Base-by-base conservation (phyloP, 2,329 filamentous ascomycete species). In the Botryotinia convoluta region DNA sequence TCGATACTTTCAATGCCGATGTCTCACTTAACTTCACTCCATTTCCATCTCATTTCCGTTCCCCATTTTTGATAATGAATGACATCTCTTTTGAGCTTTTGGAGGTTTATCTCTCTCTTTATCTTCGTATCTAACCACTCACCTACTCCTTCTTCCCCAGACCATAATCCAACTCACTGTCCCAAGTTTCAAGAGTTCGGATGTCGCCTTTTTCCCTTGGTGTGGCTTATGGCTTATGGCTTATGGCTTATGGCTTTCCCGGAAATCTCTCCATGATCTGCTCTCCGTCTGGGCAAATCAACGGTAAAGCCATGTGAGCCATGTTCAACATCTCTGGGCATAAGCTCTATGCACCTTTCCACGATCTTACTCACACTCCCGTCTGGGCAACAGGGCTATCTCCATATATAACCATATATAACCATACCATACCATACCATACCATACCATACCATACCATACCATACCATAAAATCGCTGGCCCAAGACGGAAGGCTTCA, bases 91-190 rank as follows among this genome's bases (percentile, higher is more conserved):
- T 69, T 7, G 44, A 57, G 16, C n/a, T 18, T 35, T 5, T 12
- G 14, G 4, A 18, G 4, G 2, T 16, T 32, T 3, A 32, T 45
- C n/a, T 45, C 18, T 42, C 29, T 45, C 62, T 35, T 18, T 39
- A 29, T 57, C 39, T 70, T 61, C 57, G 68, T 70, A 70, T 70
- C 68, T 48, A n/a, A 22, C 39, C 68, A 62, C 22, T 42, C 29
- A 26, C 14, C 35, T n/a, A 1, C n/a, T 18, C n/a, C 51, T 16
- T 29, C 44, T 61, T n/a, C 42, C 29, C 59, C 54, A 69, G 39
- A 63, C 37, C 64, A 16, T 18, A n/a, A 51, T n/a, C 32, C 45
- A 37, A n/a, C 7, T 29, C 16, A 44, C 39, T 12, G 26, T 44
- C 37, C 10, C 39, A 22, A 64, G 3, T 12, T 67, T 9, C 32